Evolutionary conservation across 768 basidiomycete species (phyloP).

Genomic region (Russula abietina): DNA sequence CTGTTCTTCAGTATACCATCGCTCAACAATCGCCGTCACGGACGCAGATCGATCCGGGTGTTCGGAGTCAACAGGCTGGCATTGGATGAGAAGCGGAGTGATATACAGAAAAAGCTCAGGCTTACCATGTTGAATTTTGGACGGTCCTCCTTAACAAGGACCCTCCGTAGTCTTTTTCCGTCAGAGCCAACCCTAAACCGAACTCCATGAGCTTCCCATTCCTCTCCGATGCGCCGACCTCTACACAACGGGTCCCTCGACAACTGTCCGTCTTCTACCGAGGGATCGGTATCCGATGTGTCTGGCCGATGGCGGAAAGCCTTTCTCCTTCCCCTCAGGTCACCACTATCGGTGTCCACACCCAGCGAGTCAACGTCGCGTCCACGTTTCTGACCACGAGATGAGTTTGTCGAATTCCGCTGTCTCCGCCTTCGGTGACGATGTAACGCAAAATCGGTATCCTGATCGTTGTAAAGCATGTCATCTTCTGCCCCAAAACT

Average conservation of each 20-base stretch:
- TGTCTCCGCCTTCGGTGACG: slow-evolving; percentile 49
- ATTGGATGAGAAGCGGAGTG: slow-evolving; percentile 17
- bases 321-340: slow-evolving; percentile 30
- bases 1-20: slow-evolving; percentile 72
- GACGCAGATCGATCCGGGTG: slow-evolving; percentile 68
- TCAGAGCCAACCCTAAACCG: slow-evolving; percentile 66
- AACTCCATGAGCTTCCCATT: slow-evolving; percentile 69
- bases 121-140: slow-evolving; percentile 71
- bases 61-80: slow-evolving; percentile 67
- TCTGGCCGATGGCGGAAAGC: slow-evolving; percentile 53
- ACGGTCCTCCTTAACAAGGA: slow-evolving; percentile 63
- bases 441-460: slow-evolving; percentile 37
- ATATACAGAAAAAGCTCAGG: slow-evolving; percentile 31
- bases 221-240: slow-evolving; percentile 59
- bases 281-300: slow-evolving; percentile 41
- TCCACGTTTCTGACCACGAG: slow-evolving; percentile 62
- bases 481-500: slow-evolving; percentile 62
- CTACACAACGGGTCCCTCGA: slow-evolving; percentile 49
- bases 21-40: slow-evolving; percentile 69
- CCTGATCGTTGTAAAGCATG: slow-evolving; percentile 33
- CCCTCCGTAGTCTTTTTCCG: slow-evolving; percentile 62
- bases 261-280: slow-evolving; percentile 42
- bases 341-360: slow-evolving; percentile 36
- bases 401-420: slow-evolving; percentile 43
- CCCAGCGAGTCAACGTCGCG: slow-evolving; percentile 42